These are phyloP conservation scores for Geoglossum cookeanum DNA, from an alignment of 2,329 filamentous ascomycete species.

Conservation along the genomic window DNA sequence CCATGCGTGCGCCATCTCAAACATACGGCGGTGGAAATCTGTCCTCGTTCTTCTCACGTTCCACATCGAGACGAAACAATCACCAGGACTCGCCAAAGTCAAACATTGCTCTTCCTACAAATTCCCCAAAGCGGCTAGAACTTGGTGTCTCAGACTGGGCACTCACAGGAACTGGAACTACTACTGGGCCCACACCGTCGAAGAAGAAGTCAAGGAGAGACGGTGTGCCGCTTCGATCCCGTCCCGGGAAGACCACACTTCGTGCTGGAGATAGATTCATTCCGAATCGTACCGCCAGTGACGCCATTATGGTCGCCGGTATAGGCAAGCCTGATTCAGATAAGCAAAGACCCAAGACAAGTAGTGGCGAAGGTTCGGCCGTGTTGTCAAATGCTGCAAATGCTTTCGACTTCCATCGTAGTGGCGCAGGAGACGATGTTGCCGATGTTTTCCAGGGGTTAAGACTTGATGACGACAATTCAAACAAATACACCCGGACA, in stretches of 20 bases:
- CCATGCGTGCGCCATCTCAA: constrained; percentile 36
- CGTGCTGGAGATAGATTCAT: constrained; percentile 82
- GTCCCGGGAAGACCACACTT: constrained; percentile 51
- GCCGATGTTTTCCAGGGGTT: constrained; percentile 63
- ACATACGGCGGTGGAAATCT: constrained; percentile 66
- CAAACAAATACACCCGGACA: constrained; percentile 51
- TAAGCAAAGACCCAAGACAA: constrained; percentile 53
- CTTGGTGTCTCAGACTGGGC: constrained; percentile 85
- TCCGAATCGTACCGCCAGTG: constrained; percentile 78
- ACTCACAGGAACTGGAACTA: constrained; percentile 60
- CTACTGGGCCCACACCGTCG: constrained; percentile 36
- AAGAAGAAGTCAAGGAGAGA: constrained; percentile 36
- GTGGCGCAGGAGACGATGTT: constrained; percentile 50
- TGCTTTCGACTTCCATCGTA: constrained; percentile 42
- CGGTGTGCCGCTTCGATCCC: constrained; percentile 31
- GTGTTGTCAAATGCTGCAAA: constrained; percentile 57
- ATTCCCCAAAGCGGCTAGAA: constrained; percentile 73
- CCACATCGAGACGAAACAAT: constrained; percentile 36
- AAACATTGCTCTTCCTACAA: constrained; percentile 62
- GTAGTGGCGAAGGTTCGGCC: constrained; percentile 48
- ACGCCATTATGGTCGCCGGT: constrained; percentile 64
- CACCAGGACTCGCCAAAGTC: constrained; percentile 88
- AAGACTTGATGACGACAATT: constrained; percentile 53
- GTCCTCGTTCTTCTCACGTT: constrained; percentile 58
- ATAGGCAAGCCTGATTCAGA: constrained; percentile 69